phyloP scores from a whole-genome alignment of 1,284 basidiomycete genomes.

The Ganoderma multipileum region DNA sequence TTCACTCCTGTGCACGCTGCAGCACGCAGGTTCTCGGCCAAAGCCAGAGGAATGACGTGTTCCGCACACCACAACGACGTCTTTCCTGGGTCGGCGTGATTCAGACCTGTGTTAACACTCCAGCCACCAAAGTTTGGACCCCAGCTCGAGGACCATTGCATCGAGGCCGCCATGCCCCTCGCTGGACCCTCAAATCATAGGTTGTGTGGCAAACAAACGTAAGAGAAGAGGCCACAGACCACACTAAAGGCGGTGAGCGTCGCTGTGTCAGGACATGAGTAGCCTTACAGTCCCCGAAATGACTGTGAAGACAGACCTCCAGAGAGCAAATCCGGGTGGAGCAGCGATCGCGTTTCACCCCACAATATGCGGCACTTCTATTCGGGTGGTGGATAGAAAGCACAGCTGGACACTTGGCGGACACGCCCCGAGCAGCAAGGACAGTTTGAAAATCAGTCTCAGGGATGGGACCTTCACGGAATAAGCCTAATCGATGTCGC shows the following conservation, averaged over 20 bases:
- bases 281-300: not conserved
- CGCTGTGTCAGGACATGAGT: not conserved
- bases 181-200: not conserved
- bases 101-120: not conserved
- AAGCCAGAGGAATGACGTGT: not conserved
- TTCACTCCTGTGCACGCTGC: not conserved
- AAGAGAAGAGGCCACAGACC: not conserved
- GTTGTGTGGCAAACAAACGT: not conserved
- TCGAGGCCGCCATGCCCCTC: constrained; percentile 4
- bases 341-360: constrained; percentile 4
- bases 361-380: not conserved
- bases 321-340: not conserved
- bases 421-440: not conserved
- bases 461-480: not conserved
- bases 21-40: not conserved
- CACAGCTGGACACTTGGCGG: not conserved
- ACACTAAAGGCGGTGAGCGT: constrained; percentile 1
- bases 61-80: not conserved
- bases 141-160: not conserved
- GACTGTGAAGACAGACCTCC: constrained; percentile 1
- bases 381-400: not conserved
- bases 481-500: not conserved
- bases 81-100: not conserved
- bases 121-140: not conserved
- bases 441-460: not conserved